Evolutionary conservation across 805 yeast genomes (phyloP).

Genomic region (Suhomyces tanzawaensis): DNA sequence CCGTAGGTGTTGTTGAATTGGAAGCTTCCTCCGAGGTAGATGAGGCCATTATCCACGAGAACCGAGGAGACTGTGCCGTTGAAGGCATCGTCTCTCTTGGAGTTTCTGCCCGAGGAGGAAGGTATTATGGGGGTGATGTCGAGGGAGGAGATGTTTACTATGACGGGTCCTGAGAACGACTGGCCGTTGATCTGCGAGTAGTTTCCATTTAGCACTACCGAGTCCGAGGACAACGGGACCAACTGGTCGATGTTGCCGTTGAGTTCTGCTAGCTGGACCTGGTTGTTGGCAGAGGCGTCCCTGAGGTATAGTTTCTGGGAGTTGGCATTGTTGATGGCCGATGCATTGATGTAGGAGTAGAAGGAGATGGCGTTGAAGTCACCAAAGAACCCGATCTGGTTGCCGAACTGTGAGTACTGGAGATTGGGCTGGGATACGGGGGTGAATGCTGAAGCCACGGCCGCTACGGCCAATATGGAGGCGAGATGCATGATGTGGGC

Average conservation of each 20-base stretch:
- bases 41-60: constrained; percentile 40
- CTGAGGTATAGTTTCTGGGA: constrained; percentile 21
- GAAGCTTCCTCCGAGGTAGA: constrained; percentile 83
- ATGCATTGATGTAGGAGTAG: constrained; percentile 26
- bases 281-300: constrained; percentile 17
- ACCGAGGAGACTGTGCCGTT: constrained; percentile 35
- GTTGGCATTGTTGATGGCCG: constrained; percentile 11
- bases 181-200: constrained; percentile 32
- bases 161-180: constrained; percentile 30
- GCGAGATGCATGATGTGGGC: no score
- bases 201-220: constrained; percentile 35
- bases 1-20: constrained; percentile 52
- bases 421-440: constrained; percentile 19
- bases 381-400: constrained; percentile 32
- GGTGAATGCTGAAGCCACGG: background rate
- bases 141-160: constrained; percentile 30
- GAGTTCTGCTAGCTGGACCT: constrained; percentile 25
- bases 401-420: constrained; percentile 25
- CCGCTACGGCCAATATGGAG: no score
- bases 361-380: constrained; percentile 27
- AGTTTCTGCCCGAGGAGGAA: constrained; percentile 4
- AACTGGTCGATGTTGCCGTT: constrained; percentile 31
- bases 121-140: constrained; percentile 22
- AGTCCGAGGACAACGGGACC: constrained; percentile 22
- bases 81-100: constrained; percentile 16